Evolutionary conservation across 108 stramenopile genomes (phyloP).

Genomic region (Stephanodiscus triporus): DNA sequence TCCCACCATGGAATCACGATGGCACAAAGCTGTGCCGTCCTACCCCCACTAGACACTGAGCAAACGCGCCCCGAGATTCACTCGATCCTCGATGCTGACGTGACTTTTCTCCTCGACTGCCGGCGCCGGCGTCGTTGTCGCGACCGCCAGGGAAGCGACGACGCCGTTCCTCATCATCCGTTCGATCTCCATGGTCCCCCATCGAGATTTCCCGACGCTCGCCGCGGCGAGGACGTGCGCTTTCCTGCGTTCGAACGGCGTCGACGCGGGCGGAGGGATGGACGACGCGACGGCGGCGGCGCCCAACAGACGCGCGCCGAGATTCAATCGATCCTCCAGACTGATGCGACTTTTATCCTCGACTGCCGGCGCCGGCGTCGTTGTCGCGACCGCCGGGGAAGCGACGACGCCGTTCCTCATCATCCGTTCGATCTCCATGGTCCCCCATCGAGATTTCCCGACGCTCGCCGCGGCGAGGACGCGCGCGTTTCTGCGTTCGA

Average conservation of each 20-base stretch:
- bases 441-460: constrained; percentile 84
- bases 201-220: constrained; percentile 75
- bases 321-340: constrained; percentile 53
- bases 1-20: too few species aligned
- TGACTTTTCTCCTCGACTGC: neutral
- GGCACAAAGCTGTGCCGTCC: too few species aligned
- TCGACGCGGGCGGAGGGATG: constrained; percentile 7
- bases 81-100: constrained; percentile 48
- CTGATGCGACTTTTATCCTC: neutral
- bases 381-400: too few species aligned
- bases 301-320: constrained; percentile 41
- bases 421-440: constrained; percentile 51
- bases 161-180: constrained; percentile 17
- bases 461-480: constrained; percentile 64
- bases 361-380: neutral
- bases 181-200: constrained; percentile 70
- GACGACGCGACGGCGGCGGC: constrained; percentile 11
- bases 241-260: constrained; percentile 55
- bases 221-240: constrained; percentile 65
- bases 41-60: too few species aligned
- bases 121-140: too few species aligned
- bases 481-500: constrained; percentile 59
- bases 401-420: constrained; percentile 12
- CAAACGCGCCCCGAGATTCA: constrained; percentile 46
- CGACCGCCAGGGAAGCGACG: too few species aligned